Evolutionary conservation across 2,329 filamentous ascomycete species (phyloP), one percentile per base, ranked within the genome.

Genomic region (Trichoderma koningiopsis): DNA sequence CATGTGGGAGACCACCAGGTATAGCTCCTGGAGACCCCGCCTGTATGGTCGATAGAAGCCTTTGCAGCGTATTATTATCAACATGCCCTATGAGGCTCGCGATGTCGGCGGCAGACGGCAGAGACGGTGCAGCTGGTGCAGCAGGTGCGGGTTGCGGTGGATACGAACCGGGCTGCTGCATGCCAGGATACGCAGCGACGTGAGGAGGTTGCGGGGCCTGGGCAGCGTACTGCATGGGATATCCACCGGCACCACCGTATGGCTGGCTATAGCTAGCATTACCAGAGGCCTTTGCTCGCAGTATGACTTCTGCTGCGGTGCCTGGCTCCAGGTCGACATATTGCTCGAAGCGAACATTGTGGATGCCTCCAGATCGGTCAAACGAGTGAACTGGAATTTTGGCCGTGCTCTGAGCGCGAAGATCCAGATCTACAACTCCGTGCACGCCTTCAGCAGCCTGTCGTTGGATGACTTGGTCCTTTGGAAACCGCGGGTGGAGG

Each of bases 371-470:
- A 52, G 88, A 91, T 31, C 94, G 90, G 79, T 97, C 92, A 76
- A 97, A 97, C 6, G 97, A 88, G 74, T 95, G 92, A 3, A 97
- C 82, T 0, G 92, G 88, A 62, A 98, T 91, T 76, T 91, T 94
- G 72, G 89, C 89, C 1, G 86, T 86, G 40, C 85, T 83, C 75
- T 97, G 91, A 27, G 92, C 88, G 57, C 85, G 83, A 62, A 88
- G 84, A 70, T 92, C 89, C 16, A 98, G 86, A 74, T 93, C 91
- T 5, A 93, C 89, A 16, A 97, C 92, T 10, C 92, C 95, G 63
- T 92, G 87, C 1, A 97, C 95, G 22, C 96, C 95, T 79, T 98
- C 94, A 13, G 94, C 83, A 47, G 96, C 92, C 77, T 97, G 93
- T 64, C 92, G 87, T 73, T 93, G 90, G 64, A 97, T 88, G n/a